These are phyloP conservation scores for Cercospora canescens DNA, from an alignment of 2,329 filamentous ascomycete species.

Conservation along the genomic window DNA sequence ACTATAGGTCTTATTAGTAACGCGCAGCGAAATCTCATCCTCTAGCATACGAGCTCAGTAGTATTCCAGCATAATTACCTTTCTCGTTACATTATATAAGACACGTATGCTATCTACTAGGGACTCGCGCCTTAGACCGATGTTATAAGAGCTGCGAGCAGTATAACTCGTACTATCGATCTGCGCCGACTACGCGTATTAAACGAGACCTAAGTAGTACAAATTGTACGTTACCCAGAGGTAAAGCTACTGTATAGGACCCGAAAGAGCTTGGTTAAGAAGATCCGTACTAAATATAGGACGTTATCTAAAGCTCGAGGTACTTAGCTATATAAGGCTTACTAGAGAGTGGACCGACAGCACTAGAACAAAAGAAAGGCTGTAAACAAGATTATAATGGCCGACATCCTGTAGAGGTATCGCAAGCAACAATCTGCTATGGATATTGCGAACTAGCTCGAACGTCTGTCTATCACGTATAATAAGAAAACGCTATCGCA, in stretches of 20 bases:
- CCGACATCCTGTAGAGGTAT: not conserved
- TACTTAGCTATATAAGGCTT: not conserved
- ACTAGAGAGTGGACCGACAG: slow-evolving; percentile 5
- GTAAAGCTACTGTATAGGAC: not conserved
- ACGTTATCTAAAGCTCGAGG: not conserved
- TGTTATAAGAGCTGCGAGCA: not conserved
- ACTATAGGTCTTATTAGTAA: not conserved
- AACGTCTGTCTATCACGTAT: not conserved
- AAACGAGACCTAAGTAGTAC: not conserved
- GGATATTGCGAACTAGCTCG: slow-evolving; percentile 2
- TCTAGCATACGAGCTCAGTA: not conserved
- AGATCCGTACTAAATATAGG: not conserved
- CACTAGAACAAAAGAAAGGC: not conserved
- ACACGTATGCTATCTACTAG: not conserved
- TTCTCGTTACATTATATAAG: not conserved
- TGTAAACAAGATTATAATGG: not conserved
- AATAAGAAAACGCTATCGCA: not conserved
- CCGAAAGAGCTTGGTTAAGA: not conserved
- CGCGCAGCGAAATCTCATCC: not conserved
- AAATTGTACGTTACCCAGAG: slow-evolving; percentile 1
- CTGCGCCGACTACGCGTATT: not conserved
- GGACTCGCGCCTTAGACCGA: not conserved
- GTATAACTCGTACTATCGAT: slow-evolving; percentile 8
- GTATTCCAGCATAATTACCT: not conserved
- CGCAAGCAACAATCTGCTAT: slow-evolving; percentile 1